Evolutionary conservation across 768 basidiomycete genomes (phyloP).

Genomic region (Tulasnella sp.): DNA sequence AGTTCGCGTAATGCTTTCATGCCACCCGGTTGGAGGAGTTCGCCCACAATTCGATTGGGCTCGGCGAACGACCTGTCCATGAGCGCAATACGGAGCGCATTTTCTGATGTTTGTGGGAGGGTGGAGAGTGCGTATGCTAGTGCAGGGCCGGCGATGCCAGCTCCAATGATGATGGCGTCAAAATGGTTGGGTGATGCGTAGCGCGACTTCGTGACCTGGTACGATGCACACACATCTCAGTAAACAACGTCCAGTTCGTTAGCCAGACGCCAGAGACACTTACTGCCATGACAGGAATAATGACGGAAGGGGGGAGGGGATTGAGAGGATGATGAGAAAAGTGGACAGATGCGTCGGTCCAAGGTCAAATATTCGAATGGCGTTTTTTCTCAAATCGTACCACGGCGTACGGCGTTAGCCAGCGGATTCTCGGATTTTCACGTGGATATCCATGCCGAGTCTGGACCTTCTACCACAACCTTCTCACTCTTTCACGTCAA

Average conservation of each 20-base stretch:
- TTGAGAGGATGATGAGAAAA: neutral
- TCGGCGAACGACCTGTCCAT: constrained; percentile 90
- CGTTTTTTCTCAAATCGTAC: constrained; percentile 18
- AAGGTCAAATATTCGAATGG: neutral
- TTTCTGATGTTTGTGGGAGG: constrained; percentile 44
- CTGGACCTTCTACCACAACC: neutral
- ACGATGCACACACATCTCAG: neutral
- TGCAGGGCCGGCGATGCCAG: constrained; percentile 85
- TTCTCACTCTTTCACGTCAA: neutral
- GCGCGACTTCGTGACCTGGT: neutral
- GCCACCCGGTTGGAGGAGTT: constrained; percentile 93
- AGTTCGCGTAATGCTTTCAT: constrained; percentile 72
- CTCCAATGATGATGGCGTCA: constrained; percentile 89
- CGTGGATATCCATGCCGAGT: neutral
- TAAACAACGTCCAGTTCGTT: neutral
- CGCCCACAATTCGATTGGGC: constrained; percentile 97
- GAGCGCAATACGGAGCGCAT: constrained; percentile 74
- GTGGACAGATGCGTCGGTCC: neutral
- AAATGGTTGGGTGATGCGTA: constrained; percentile 28
- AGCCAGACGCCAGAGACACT: neutral
- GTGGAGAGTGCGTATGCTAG: constrained; percentile 84
- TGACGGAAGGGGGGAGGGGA: neutral
- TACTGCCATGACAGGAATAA: neutral
- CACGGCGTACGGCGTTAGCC: neutral
- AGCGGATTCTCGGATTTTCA: neutral